phyloP scores from a whole-genome alignment of 495 filamentous ascomycete species.

The Halenospora varia region DNA sequence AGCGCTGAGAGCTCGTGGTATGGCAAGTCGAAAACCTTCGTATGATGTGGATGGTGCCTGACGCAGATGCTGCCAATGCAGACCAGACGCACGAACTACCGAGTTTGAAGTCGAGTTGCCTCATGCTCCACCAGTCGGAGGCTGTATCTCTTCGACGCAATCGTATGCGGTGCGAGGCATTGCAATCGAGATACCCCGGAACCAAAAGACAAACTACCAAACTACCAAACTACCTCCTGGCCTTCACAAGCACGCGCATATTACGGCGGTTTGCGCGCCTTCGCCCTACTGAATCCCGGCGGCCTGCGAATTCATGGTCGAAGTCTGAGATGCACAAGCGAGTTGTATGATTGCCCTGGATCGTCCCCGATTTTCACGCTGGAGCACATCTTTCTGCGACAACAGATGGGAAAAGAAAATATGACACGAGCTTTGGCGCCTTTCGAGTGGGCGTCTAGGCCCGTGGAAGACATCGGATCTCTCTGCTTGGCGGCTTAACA shows the following conservation, averaged over 20 bases:
- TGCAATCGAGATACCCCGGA: background rate
- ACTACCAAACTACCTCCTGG: background rate
- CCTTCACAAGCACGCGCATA: too few species aligned
- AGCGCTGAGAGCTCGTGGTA: too few species aligned
- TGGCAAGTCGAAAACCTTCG: background rate
- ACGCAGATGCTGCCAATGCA: background rate
- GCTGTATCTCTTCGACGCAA: background rate
- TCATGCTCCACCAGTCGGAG: background rate
- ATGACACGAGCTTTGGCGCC: background rate
- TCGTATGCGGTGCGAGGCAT: background rate
- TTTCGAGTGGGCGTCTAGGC: background rate
- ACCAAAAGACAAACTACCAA: background rate
- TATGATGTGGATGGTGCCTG: background rate
- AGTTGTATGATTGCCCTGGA: background rate
- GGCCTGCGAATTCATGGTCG: too few species aligned
- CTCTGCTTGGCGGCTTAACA: constrained; percentile 1
- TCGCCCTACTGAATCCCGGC: too few species aligned
- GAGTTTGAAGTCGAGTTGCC: background rate
- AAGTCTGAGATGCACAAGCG: background rate
- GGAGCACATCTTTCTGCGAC: too few species aligned
- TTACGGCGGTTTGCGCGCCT: background rate
- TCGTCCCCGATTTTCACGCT: too few species aligned
- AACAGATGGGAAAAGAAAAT: background rate
- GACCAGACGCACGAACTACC: background rate
- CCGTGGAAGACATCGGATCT: constrained; percentile 6